A percentile compares a stretch with the other conserved stretches of the same genome.
These are phyloP conservation scores for Fusarium pseudocircinatum DNA, from an alignment of 2,329 filamentous ascomycete genomes.

Conservation along the genomic window DNA sequence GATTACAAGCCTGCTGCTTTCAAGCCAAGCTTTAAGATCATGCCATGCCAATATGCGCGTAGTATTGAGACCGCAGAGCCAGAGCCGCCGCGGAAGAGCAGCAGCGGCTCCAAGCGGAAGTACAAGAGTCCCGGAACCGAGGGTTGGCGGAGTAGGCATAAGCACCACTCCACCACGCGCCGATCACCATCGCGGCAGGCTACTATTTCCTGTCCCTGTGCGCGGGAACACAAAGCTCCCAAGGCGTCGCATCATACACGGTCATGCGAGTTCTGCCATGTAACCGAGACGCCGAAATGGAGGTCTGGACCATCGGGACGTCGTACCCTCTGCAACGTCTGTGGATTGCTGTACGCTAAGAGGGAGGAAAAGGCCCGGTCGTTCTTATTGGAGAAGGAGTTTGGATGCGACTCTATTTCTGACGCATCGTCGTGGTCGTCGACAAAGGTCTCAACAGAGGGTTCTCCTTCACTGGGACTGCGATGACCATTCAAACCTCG, in stretches of 20 bases:
- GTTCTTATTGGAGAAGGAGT: not conserved
- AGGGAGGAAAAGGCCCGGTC: not conserved
- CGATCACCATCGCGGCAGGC: not conserved
- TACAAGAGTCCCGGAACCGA: not conserved
- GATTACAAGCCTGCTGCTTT: not conserved
- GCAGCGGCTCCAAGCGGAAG: not conserved
- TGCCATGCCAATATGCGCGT: not conserved
- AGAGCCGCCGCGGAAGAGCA: not conserved
- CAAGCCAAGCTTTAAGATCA: not conserved
- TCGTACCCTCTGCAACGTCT: conserved; percentile 14
- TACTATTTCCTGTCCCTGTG: not conserved
- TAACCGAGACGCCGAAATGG: conserved; percentile 11
- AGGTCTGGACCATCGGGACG: not conserved
- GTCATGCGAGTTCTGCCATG: not conserved
- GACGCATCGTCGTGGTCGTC: not conserved
- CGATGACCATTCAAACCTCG: not conserved
- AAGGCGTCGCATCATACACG: not conserved
- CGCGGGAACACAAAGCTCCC: not conserved
- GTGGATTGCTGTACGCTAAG: conserved; percentile 14
- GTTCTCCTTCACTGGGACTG: not conserved
- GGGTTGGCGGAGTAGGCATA: not conserved
- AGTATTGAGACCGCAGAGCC: not conserved
- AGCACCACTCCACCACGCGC: not conserved
- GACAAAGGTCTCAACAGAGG: not conserved
- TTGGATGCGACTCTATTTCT: not conserved